Evolutionary conservation across 2,329 filamentous ascomycete genomes (phyloP).

Genomic region (Cladosporium sp.): DNA sequence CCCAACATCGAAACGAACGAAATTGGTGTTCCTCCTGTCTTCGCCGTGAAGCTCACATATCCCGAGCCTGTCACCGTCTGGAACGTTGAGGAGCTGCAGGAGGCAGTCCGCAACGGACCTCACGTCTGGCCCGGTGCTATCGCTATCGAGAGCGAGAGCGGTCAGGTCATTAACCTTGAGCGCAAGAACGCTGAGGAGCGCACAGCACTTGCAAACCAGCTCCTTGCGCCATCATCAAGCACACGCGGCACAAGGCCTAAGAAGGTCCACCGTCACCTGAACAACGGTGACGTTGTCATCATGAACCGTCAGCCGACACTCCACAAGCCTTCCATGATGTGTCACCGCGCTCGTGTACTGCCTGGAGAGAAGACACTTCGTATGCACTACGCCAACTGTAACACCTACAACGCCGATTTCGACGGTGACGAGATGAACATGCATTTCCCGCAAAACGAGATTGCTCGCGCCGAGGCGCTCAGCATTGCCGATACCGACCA

Average conservation of each 20-base stretch:
- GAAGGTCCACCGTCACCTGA: constrained; percentile 94
- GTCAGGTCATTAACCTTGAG: constrained; percentile 83
- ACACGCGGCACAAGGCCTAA: constrained; percentile 81
- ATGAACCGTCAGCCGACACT: constrained; percentile 99
- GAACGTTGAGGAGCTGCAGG: constrained; percentile 94
- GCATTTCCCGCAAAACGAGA: constrained; percentile 97
- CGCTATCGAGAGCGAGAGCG: constrained; percentile 94
- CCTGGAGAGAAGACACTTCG: constrained; percentile 95
- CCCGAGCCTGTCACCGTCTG: constrained; percentile 96
- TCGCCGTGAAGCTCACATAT: constrained; percentile 93
- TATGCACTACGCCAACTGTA: constrained; percentile 99
- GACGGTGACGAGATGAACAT: constrained; percentile 99
- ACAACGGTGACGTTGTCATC: constrained; percentile 93
- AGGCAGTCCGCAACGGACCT: constrained; percentile 91
- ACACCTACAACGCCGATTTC: constrained; percentile 99
- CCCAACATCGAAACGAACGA: constrained; percentile 99
- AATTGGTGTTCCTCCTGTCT: constrained; percentile 97
- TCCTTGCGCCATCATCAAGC: constrained; percentile 79
- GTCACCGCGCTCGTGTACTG: constrained; percentile 86
- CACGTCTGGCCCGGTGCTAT: constrained; percentile 93
- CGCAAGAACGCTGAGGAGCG: constrained; percentile 88
- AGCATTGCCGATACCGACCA: constrained; percentile 95
- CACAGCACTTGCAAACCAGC: constrained; percentile 84
- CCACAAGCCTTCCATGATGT: constrained; percentile 99
- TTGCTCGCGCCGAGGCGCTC: constrained; percentile 88